phyloP scores from a whole-genome alignment of 495 filamentous ascomycete genomes.

The Neurospora sp. region DNA sequence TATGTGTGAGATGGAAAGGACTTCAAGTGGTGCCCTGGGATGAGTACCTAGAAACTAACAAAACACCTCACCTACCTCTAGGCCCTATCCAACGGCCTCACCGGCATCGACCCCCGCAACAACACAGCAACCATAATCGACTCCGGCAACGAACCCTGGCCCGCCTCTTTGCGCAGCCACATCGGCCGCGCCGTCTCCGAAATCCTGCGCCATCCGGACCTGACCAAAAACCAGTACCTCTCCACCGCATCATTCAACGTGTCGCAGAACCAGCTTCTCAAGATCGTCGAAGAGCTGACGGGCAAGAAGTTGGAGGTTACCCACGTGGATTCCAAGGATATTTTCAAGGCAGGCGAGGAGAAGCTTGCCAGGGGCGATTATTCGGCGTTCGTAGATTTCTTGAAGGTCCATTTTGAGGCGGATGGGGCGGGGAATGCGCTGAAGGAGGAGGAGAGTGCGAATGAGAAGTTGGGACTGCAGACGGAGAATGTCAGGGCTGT shows the following conservation, averaged over 20 bases:
- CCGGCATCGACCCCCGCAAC: constrained; percentile 17
- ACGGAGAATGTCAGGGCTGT: constrained; percentile 16
- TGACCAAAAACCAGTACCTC: constrained; percentile 45
- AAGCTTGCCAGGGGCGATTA: constrained; percentile 34
- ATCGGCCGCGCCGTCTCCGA: constrained; percentile 40
- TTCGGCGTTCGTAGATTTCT: constrained; percentile 32
- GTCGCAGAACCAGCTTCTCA: constrained; percentile 46
- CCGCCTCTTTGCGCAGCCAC: constrained; percentile 35
- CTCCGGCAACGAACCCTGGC: constrained; percentile 41
- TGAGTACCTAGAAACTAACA: neutral
- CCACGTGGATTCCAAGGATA: constrained; percentile 28
- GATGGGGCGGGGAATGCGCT: constrained; percentile 40
- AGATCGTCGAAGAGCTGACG: constrained; percentile 37
- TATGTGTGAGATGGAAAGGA: neutral
- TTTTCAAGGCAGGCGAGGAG: constrained; percentile 33
- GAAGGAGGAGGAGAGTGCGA: constrained; percentile 18
- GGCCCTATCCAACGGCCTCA: neutral
- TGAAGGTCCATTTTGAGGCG: constrained; percentile 21
- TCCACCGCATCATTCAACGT: constrained; percentile 39
- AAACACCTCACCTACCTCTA: neutral
- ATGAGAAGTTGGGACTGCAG: constrained; percentile 11
- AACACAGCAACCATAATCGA: constrained; percentile 40
- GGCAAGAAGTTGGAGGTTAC: constrained; percentile 32
- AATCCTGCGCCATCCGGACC: constrained; percentile 39
- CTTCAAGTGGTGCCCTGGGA: too few relatives aligned